A percentile compares a stretch with the other conserved stretches of the same genome.
Evolutionary conservation across 257 asterid species (phyloP).

Genomic region (Lantana camara): DNA sequence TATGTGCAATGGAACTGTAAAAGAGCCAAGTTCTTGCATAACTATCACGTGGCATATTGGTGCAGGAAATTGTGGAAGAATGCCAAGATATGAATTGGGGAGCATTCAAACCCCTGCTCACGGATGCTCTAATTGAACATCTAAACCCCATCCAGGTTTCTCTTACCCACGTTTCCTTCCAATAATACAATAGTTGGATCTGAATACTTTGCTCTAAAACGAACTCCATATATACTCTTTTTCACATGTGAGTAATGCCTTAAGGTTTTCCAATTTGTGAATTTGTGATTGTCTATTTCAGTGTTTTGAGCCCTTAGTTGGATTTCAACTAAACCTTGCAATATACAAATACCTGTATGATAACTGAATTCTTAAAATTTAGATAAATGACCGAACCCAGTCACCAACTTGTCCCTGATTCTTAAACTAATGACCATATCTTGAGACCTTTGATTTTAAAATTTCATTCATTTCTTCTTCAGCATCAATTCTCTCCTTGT

Average conservation of each 20-base stretch:
- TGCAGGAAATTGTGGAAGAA: conserved; percentile 86
- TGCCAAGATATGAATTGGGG: conserved; percentile 94
- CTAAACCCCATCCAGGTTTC: conserved; percentile 89
- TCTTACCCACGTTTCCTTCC: background rate
- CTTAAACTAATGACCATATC: too few species aligned
- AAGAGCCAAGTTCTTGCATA: background rate
- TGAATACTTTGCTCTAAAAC: background rate
- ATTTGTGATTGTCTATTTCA: too few species aligned
- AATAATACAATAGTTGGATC: background rate
- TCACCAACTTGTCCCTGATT: background rate
- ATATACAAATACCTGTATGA: background rate
- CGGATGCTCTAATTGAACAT: conserved; percentile 87
- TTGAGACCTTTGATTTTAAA: too few species aligned
- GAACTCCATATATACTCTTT: background rate
- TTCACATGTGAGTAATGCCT: background rate
- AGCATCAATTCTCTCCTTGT: too few species aligned
- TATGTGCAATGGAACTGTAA: background rate
- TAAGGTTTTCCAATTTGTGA: conserved; percentile 5
- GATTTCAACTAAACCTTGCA: background rate
- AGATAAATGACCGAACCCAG: background rate
- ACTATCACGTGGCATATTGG: conserved; percentile 11
- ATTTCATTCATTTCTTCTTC: too few species aligned
- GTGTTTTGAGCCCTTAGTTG: too few species aligned
- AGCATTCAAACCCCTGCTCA: conserved; percentile 70
- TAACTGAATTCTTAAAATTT: too few species aligned